Percentiles rank a stretch among this genome's conserved stretches.
phyloP scores from a whole-genome alignment of 2,329 filamentous ascomycete species.

The Aspergillus uvarum region DNA sequence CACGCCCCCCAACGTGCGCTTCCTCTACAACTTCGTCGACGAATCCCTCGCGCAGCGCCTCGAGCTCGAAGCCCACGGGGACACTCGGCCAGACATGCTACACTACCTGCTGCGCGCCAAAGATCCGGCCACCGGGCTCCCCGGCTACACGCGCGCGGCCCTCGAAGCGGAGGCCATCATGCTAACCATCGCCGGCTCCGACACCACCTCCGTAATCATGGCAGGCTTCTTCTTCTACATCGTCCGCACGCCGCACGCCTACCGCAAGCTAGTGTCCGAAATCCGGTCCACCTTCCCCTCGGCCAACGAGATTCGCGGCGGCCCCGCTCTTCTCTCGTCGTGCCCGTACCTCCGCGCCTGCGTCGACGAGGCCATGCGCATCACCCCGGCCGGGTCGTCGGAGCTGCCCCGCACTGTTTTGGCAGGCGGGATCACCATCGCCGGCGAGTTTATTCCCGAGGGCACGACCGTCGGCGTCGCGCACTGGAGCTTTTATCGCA shows the following conservation, averaged over 20 bases:
- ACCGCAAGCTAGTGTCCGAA: slow-evolving; percentile 35
- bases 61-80: not conserved
- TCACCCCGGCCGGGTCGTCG: slow-evolving; percentile 22
- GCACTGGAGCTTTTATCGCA: slow-evolving; percentile 31
- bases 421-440: slow-evolving; percentile 28
- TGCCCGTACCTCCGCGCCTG: slow-evolving; percentile 13
- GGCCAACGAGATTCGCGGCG: slow-evolving; percentile 34
- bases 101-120: not conserved
- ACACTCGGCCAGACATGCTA: not conserved
- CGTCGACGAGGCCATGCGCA: slow-evolving; percentile 9
- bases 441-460: slow-evolving; percentile 17
- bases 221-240: slow-evolving; percentile 43
- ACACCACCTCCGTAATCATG: slow-evolving; percentile 47
- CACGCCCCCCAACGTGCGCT: not conserved
- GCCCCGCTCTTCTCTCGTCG: not conserved
- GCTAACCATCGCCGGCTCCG: slow-evolving; percentile 18
- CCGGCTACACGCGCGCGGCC: not conserved
- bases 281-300: slow-evolving; percentile 35
- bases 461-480: slow-evolving; percentile 43
- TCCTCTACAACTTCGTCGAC: slow-evolving; percentile 4
- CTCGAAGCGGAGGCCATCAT: slow-evolving; percentile 3
- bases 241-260: slow-evolving; percentile 28
- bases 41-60: not conserved
- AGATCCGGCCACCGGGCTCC: slow-evolving; percentile 2
- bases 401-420: slow-evolving; percentile 36